Conservation (phyloP, 2,329 filamentous ascomycete genomes). For the Fusarium devonianum region DNA sequence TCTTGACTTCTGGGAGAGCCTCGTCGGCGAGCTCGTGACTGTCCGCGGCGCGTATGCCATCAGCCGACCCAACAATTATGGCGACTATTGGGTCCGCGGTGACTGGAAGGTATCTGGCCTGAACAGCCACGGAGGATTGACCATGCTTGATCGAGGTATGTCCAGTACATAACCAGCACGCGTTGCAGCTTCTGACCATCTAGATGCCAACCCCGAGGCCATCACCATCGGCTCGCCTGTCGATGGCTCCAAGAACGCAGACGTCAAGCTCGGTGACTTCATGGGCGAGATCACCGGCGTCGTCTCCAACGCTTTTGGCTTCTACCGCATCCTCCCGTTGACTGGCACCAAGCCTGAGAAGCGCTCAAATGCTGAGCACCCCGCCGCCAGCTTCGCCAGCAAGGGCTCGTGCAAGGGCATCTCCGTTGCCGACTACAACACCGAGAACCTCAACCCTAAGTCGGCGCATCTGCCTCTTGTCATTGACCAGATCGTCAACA, state of each 20-base stretch:
- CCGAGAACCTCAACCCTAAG: slow-evolving; percentile 70
- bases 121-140: slow-evolving; percentile 70
- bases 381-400: slow-evolving; percentile 61
- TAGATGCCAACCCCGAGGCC: slow-evolving; percentile 73
- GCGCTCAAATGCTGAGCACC: slow-evolving; percentile 54
- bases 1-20: slow-evolving; percentile 77
- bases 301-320: slow-evolving; percentile 70
- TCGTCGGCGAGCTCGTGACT: slow-evolving; percentile 72
- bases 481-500: slow-evolving; percentile 70
- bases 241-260: slow-evolving; percentile 68
- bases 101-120: slow-evolving; percentile 68
- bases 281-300: slow-evolving; percentile 74
- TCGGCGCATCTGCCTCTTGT: slow-evolving; percentile 63
- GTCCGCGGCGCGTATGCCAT: slow-evolving; percentile 64
- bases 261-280: slow-evolving; percentile 69
- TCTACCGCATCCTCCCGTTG: slow-evolving; percentile 71
- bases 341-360: slow-evolving; percentile 62
- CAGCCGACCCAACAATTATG: slow-evolving; percentile 67
- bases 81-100: slow-evolving; percentile 74
- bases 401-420: slow-evolving; percentile 65
- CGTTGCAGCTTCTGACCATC: slow-evolving; percentile 8
- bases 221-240: slow-evolving; percentile 71
- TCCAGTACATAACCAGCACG: background rate
- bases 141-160: slow-evolving; percentile 63
- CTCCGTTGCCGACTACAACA: slow-evolving; percentile 72